Evolutionary conservation across 768 basidiomycete genomes (phyloP), one percentile per base, ranked within the genome.

Genomic region (Sistotremastrum niveocremeum): DNA sequence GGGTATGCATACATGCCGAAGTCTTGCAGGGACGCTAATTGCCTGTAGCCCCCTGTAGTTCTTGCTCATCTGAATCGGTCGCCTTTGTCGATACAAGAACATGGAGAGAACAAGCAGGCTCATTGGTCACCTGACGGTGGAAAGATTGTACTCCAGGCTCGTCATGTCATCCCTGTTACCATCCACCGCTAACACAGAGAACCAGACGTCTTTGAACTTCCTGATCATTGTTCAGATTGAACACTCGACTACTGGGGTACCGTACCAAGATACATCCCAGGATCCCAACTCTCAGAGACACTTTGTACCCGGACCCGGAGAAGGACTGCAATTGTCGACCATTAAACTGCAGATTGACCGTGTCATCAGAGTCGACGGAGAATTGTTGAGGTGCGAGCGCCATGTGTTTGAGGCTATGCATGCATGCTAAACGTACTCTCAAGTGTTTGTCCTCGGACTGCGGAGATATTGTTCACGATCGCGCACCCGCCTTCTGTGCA

Each of bases 101-200:
- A 93, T 58, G 91, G 91, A n/a, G 74, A 79, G 55, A 94, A 90
- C 53, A 50, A 70, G 12, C 64, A 72, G 44, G 76, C 75, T 8
- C 73, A 77, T 55, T 97, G 91, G 90, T 79, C 89, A 11, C 79
- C 81, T 45, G 88, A 91, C 59, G 81, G 84, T 34, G 70, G 70
- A 54, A 71, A 78, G 53, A 76, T 97, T 41, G 76, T 91, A 45
- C 73, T 97, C 20, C 77, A 84, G 64, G 91, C 85, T 47, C 46
- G 78, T 39, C 20, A 39, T 37, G n/a, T 42, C 37, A 30, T 44
- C 31, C 10, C 30, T 45, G 41, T 46, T 31, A 38, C 46, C 33
- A 12, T 45, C 20, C 44, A 50, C 33, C 44, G 33, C 44, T 12
- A 35, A 20, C 36, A 34, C 46, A 39, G 37, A 47, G 10, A 20